These are phyloP conservation scores for Euphorbia celastroides DNA, from an alignment of 441 rosid species.

Conservation along the genomic window DNA sequence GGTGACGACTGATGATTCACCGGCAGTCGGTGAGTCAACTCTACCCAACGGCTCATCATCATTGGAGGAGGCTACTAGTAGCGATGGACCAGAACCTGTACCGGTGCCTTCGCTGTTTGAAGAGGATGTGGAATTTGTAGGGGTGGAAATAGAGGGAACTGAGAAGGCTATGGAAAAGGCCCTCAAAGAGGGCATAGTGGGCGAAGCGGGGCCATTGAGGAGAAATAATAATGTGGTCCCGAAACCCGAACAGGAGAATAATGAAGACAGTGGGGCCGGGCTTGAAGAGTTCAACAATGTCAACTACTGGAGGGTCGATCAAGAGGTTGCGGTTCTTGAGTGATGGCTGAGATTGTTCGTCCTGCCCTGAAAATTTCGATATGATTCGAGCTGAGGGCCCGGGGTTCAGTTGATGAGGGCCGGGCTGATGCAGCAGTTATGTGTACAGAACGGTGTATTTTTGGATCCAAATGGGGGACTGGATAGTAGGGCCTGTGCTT, in stretches of 20 bases:
- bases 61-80: conserved; percentile 31
- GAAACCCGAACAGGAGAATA: conserved; percentile 47
- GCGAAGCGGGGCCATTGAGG: conserved; percentile 88
- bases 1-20: conserved; percentile 32
- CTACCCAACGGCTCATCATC: conserved; percentile 50
- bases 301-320: conserved; percentile 91
- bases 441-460: conserved; percentile 68
- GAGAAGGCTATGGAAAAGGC: conserved; percentile 97
- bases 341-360: conserved; percentile 21
- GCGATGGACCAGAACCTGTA: conserved; percentile 36
- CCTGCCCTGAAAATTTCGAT: conserved; percentile 16
- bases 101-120: conserved; percentile 65
- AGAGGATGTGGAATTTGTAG: conserved; percentile 96
- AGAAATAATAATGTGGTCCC: conserved; percentile 40
- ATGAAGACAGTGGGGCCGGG: conserved; percentile 47
- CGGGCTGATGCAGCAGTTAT: conserved; percentile 26
- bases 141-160: conserved; percentile 84
- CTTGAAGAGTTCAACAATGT: conserved; percentile 83
- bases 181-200: conserved; percentile 87
- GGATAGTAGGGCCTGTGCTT: conserved; percentile 34
- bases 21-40: conserved; percentile 33
- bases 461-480: conserved; percentile 38
- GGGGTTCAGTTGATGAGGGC: conserved; percentile 29
- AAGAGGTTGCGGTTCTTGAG: conserved; percentile 80
- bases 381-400: conserved; percentile 2